phyloP scores from a whole-genome alignment of 2,329 filamentous ascomycete species.

The Alternaria viburni region DNA sequence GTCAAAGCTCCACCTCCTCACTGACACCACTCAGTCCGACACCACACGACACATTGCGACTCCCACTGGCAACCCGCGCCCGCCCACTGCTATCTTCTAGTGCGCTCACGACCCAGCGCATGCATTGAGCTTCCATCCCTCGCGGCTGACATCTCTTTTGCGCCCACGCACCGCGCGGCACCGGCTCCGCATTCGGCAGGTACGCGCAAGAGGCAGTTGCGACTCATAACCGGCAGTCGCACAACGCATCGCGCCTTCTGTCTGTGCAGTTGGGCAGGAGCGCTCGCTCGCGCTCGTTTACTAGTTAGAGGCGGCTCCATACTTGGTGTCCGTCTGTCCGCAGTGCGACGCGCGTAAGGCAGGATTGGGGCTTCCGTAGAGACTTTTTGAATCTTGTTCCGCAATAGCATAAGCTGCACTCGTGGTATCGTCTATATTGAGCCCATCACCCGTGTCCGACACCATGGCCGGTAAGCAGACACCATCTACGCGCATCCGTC shows the following conservation, averaged over 20 bases:
- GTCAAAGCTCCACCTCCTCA: constrained; percentile 39
- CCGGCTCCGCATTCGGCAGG: constrained; percentile 22
- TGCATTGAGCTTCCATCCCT: constrained; percentile 6
- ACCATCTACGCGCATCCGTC: constrained; percentile 26
- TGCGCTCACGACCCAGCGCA: constrained; percentile 14
- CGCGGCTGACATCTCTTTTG: constrained; percentile 7
- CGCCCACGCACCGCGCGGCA: constrained; percentile 19
- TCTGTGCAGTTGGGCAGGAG: constrained; percentile 21
- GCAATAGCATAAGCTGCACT: constrained; percentile 41
- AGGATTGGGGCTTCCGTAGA: constrained; percentile 41
- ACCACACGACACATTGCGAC: constrained; percentile 39
- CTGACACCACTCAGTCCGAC: constrained; percentile 25
- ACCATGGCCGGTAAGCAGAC: constrained; percentile 68
- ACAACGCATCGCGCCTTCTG: constrained; percentile 24
- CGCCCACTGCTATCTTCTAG: constrained; percentile 14
- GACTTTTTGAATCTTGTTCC: constrained; percentile 46
- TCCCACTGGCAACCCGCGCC: constrained; percentile 19
- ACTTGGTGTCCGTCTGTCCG: constrained; percentile 26
- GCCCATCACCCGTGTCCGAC: constrained; percentile 36
- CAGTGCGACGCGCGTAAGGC: constrained; percentile 24
- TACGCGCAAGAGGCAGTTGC: constrained; percentile 31
- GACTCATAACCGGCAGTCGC: constrained; percentile 26
- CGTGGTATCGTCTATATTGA: constrained; percentile 39
- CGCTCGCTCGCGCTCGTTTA: constrained; percentile 24
- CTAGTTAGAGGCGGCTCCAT: constrained; percentile 35